Evolutionary conservation across 2,329 filamentous ascomycete genomes (phyloP), one percentile per base, ranked within the genome.

Genomic region (Sporothrix schenckii): DNA sequence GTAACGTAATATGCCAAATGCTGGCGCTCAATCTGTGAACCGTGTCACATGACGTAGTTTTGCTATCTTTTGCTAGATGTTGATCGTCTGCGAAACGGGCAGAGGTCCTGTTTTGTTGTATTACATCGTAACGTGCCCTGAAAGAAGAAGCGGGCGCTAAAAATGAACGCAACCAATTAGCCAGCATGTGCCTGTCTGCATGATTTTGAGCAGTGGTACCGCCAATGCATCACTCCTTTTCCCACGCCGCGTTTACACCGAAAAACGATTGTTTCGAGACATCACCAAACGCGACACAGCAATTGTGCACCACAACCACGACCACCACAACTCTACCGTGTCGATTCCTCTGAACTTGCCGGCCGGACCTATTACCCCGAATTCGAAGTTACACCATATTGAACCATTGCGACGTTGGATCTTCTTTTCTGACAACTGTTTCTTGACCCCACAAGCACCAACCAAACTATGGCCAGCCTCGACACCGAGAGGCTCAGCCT

Each of bases 401-500:
- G 21, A 47, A 21, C 3, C 16, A 50, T 21, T 49, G 16, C 16
- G 16, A 50, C 16, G 5, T 3, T 16, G 16, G 14, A 14, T 47
- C 41, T 14, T 47, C 44, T 16, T 16, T 6, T 19, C 5, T 16
- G 14, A 49, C 44, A 19, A 47, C 14, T 16, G 16, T 16, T 10
- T 2, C 6, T n/a, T n/a, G n/a, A n/a, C 24, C 16, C 24, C 44
- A 9, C 34, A 3, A 34, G 34, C 34, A 34, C 6, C 34, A 34
- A 34, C n/a, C 13, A 13, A 16, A 44, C 14, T 11, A 66, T 66
- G 63, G 75, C 77, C 69, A 75, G 77, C 69, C 83, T 88, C 54
- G 85, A 88, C 75, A 78, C 77, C 71, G 78, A 86, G 76, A 83
- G 80, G 75, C 80, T 88, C 69, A 80, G 79, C 72, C 79, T 81